A percentile compares a stretch with the other conserved stretches of the same genome.
phyloP scores from a whole-genome alignment of 192 early-diverging fungal genomes.

The Chytriomyces hyalinus region DNA sequence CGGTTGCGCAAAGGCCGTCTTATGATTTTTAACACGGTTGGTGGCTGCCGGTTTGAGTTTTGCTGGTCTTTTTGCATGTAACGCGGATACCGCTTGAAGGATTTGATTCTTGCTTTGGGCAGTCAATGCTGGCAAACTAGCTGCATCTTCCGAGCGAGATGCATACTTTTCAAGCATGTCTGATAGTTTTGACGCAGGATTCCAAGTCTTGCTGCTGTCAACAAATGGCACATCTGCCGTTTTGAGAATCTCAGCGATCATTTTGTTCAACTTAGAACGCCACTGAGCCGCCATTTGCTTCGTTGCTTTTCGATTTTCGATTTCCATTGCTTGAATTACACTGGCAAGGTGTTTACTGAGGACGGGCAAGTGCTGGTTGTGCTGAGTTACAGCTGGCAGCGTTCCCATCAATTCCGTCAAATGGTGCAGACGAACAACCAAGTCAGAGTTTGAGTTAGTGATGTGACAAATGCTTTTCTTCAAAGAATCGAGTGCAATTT shows the following conservation, averaged over 20 bases:
- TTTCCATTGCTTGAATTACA: conserved; percentile 20
- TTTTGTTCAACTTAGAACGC: conserved; percentile 7
- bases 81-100: conserved; percentile 11
- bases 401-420: conserved; percentile 12
- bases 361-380: conserved; percentile 21
- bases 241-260: conserved; percentile 14
- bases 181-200: not conserved
- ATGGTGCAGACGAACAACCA: not conserved
- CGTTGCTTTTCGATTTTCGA: not conserved
- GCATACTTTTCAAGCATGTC: conserved; percentile 18
- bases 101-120: conserved; percentile 22
- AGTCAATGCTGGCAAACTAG: not conserved
- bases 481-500: not conserved
- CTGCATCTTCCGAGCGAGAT: not conserved
- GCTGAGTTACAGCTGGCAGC: conserved; percentile 17
- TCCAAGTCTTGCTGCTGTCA: not conserved
- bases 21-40: not conserved
- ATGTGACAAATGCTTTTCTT: conserved; percentile 10
- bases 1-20: not conserved
- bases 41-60: conserved; percentile 9
- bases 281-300: conserved; percentile 17
- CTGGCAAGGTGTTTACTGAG: conserved; percentile 15
- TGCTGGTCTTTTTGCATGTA: conserved; percentile 19
- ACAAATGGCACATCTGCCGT: conserved; percentile 23
- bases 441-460: conserved; percentile 6